Evolutionary conservation across 352 stramenopile genomes (phyloP).

Genomic region (Stramenopiles sp.): DNA sequence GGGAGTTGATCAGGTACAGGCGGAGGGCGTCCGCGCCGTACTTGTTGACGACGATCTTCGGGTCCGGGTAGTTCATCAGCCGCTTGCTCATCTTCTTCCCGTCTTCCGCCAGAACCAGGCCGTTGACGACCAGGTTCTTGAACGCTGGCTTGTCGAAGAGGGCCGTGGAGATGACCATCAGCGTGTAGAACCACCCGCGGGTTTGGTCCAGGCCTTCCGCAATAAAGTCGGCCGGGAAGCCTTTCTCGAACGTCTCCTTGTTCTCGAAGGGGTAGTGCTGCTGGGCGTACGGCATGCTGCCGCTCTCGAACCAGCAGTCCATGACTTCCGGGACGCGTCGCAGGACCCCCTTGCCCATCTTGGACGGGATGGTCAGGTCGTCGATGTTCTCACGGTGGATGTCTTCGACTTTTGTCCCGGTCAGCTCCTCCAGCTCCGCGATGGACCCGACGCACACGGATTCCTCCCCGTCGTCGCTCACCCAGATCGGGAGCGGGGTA

Average conservation of each 20-base stretch:
- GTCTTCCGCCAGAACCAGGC: constrained; percentile 91
- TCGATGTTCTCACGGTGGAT: constrained; percentile 96
- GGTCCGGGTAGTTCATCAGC: constrained; percentile 95
- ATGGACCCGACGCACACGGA: constrained; percentile 90
- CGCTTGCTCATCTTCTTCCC: constrained; percentile 99
- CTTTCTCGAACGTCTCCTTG: constrained; percentile 74
- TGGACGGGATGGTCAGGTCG: constrained; percentile 88
- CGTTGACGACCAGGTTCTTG: constrained; percentile 99
- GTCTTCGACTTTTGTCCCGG: constrained; percentile 64
- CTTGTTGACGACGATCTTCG: constrained; percentile 72
- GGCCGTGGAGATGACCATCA: constrained; percentile 96
- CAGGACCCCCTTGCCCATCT: constrained; percentile 47
- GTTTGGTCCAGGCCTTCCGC: constrained; percentile 98
- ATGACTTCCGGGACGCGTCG: constrained; percentile 75
- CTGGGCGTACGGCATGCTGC: constrained; percentile 98
- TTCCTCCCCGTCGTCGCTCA: constrained; percentile 88
- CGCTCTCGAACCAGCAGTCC: constrained; percentile 99
- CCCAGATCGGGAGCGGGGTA: constrained; percentile 95
- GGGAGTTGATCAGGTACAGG: constrained; percentile 99
- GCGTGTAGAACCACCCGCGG: constrained; percentile 98
- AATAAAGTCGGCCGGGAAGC: constrained; percentile 97
- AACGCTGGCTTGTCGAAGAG: constrained; percentile 97
- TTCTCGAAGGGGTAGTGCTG: constrained; percentile 99
- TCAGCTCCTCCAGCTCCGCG: constrained; percentile 79
- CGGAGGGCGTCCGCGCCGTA: constrained; percentile 94